phyloP scores from a whole-genome alignment of 2,329 filamentous ascomycete genomes.

The Pestalotiopsis sp. region DNA sequence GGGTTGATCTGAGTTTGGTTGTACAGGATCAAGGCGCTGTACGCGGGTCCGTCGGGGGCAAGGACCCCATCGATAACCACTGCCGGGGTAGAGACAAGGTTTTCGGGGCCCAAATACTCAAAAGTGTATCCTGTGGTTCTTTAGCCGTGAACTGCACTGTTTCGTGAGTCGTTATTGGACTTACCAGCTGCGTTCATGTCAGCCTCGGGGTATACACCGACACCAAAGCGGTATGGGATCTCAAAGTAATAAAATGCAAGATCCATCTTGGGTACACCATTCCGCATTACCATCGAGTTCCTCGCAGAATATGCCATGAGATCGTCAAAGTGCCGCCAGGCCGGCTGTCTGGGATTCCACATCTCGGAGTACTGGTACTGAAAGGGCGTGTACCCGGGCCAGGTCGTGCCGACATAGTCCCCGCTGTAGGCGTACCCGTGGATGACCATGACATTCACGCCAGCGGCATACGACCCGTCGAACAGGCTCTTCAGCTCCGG shows the following conservation, averaged over 20 bases:
- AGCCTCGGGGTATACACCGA: conserved; percentile 10
- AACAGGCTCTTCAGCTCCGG: conserved; percentile 16
- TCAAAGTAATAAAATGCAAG: conserved; percentile 21
- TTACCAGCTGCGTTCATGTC: conserved; percentile 15
- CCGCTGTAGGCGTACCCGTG: conserved; percentile 23
- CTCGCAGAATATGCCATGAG: conserved; percentile 19
- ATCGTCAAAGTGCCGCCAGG: conserved; percentile 21
- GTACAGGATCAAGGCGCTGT: conserved; percentile 23
- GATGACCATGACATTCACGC: conserved; percentile 22
- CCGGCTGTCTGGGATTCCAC: conserved; percentile 21
- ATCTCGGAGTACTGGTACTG: conserved; percentile 22
- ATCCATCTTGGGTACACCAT: conserved; percentile 21
- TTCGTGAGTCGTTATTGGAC: background rate
- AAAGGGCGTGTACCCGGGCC: conserved; percentile 24
- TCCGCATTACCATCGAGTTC: conserved; percentile 18
- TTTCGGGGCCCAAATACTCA: conserved; percentile 22
- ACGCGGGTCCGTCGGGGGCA: conserved; percentile 21
- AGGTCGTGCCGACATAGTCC: conserved; percentile 20
- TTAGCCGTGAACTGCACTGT: background rate
- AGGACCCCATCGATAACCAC: conserved; percentile 17
- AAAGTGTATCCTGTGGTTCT: conserved; percentile 18
- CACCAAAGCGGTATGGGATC: conserved; percentile 13
- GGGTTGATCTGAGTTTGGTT: conserved; percentile 21
- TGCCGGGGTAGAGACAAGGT: conserved; percentile 12
- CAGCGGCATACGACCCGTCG: conserved; percentile 20